phyloP scores from a whole-genome alignment of 2,329 filamentous ascomycete genomes.

The Pseudomassariella vexata region DNA sequence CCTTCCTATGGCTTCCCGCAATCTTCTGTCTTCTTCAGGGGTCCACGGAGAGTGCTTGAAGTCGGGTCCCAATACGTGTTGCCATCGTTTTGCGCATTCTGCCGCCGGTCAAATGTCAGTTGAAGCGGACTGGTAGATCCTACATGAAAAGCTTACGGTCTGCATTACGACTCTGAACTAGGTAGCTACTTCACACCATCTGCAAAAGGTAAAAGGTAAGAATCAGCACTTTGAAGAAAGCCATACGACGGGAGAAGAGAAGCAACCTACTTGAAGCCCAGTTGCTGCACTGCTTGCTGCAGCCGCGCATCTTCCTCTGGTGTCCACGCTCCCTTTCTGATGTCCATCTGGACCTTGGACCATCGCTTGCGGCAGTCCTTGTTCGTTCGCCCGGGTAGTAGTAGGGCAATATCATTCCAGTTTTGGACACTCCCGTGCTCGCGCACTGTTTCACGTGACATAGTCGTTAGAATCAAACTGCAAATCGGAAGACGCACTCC shows the following conservation, averaged over 20 bases:
- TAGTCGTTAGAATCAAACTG: neutral
- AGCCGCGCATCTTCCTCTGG: neutral
- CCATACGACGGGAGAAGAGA: neutral
- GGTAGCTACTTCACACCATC: neutral
- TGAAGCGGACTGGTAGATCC: too few species aligned
- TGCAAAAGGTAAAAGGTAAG: neutral
- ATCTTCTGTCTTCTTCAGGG: neutral
- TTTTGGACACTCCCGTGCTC: neutral
- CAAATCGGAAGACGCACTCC: neutral
- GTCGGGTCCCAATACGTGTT: slow-evolving; percentile 1
- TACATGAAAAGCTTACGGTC: neutral
- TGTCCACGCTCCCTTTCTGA: slow-evolving; percentile 2
- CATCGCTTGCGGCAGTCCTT: slow-evolving; percentile 4
- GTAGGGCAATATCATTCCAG: slow-evolving; percentile 2
- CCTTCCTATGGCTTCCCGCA: slow-evolving; percentile 1
- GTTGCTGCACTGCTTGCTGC: slow-evolving; percentile 1
- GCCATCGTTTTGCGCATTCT: slow-evolving; percentile 2
- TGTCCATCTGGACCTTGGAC: slow-evolving; percentile 1
- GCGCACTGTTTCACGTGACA: neutral
- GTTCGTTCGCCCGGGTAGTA: slow-evolving; percentile 2
- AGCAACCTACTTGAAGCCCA: slow-evolving; percentile 1
- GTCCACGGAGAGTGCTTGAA: slow-evolving; percentile 1
- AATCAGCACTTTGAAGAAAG: neutral
- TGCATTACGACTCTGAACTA: slow-evolving; percentile 2
- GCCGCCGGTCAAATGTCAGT: neutral